These are phyloP conservation scores for Monosporascus sp. DNA, from an alignment of 2,329 filamentous ascomycete genomes.

Conservation along the genomic window DNA sequence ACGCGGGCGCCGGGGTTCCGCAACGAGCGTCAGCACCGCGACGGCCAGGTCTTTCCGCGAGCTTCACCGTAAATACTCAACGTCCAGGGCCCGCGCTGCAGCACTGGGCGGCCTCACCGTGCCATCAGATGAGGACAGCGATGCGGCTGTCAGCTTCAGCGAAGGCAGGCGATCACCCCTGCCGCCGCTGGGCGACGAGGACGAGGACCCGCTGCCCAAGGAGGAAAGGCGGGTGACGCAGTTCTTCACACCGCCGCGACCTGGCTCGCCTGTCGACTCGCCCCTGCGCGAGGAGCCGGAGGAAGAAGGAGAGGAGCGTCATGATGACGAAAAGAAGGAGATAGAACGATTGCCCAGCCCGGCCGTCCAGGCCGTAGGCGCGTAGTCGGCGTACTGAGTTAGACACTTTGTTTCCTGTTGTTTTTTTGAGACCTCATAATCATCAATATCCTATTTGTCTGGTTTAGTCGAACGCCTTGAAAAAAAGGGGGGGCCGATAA, in stretches of 20 bases:
- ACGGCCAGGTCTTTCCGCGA: slow-evolving; percentile 62
- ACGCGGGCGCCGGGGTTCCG: slow-evolving; percentile 53
- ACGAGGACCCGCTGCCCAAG: slow-evolving; percentile 10
- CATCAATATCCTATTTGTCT: too few relatives aligned
- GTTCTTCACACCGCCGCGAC: slow-evolving; percentile 39
- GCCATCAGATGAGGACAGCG: slow-evolving; percentile 55
- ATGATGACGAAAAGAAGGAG: slow-evolving; percentile 13
- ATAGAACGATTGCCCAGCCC: slow-evolving; percentile 27
- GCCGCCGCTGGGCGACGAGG: slow-evolving; percentile 37
- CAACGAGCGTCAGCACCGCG: slow-evolving; percentile 60
- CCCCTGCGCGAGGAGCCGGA: slow-evolving; percentile 16
- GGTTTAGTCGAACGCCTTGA: too few relatives aligned
- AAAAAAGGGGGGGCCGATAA: too few relatives aligned
- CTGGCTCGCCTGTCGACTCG: slow-evolving; percentile 27
- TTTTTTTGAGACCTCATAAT: too few relatives aligned
- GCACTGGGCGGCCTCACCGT: slow-evolving; percentile 38
- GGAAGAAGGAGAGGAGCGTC: slow-evolving; percentile 16
- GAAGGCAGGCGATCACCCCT: slow-evolving; percentile 53
- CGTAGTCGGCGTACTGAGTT: slow-evolving; percentile 13
- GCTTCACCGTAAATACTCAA: slow-evolving; percentile 55
- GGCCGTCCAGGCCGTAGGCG: slow-evolving; percentile 27
- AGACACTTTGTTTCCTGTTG: too few relatives aligned
- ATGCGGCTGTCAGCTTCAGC: slow-evolving; percentile 54
- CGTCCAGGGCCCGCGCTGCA: slow-evolving; percentile 40
- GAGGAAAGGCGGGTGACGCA: slow-evolving; percentile 23